These are phyloP conservation scores for Carex pumila DNA, from an alignment of 176 grass and related monocot genomes.

Conservation along the genomic window DNA sequence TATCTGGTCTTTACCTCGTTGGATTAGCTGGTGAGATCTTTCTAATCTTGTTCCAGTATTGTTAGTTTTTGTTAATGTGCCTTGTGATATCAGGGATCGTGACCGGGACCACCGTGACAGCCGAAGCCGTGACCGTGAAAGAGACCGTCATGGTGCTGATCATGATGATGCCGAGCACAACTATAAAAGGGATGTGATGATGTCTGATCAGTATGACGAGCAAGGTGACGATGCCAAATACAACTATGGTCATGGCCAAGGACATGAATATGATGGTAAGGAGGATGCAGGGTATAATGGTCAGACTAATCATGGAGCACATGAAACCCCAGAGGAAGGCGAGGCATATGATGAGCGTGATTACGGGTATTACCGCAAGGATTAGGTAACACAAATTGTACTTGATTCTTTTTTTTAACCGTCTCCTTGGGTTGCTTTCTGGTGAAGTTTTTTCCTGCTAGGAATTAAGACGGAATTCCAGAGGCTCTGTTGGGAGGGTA, in stretches of 20 bases:
- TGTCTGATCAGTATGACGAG: constrained; percentile 36
- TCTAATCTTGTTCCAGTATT: not conserved
- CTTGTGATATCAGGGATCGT: constrained; percentile 31
- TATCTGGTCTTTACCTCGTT: not conserved
- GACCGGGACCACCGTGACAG: constrained; percentile 26
- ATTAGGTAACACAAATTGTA: constrained; percentile 16
- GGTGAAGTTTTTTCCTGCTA: not conserved
- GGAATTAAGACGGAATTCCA: not conserved
- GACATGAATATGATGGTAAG: constrained; percentile 24
- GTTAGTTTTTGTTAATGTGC: not conserved
- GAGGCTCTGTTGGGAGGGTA: not conserved
- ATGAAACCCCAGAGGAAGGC: constrained; percentile 52
- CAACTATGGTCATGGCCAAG: constrained; percentile 34
- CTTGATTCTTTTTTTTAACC: not conserved
- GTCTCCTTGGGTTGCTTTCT: not conserved
- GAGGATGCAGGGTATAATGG: not conserved
- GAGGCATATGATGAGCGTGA: constrained; percentile 58
- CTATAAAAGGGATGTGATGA: constrained; percentile 34
- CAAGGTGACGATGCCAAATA: constrained; percentile 37
- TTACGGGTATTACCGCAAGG: constrained; percentile 33
- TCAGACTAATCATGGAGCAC: constrained; percentile 7
- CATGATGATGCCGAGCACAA: constrained; percentile 32
- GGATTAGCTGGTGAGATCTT: not conserved
- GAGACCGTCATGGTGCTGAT: constrained; percentile 35
- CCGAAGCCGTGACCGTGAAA: constrained; percentile 26